Conservation (phyloP, 139 green algal species). For the Haematococcus sp. region DNA sequence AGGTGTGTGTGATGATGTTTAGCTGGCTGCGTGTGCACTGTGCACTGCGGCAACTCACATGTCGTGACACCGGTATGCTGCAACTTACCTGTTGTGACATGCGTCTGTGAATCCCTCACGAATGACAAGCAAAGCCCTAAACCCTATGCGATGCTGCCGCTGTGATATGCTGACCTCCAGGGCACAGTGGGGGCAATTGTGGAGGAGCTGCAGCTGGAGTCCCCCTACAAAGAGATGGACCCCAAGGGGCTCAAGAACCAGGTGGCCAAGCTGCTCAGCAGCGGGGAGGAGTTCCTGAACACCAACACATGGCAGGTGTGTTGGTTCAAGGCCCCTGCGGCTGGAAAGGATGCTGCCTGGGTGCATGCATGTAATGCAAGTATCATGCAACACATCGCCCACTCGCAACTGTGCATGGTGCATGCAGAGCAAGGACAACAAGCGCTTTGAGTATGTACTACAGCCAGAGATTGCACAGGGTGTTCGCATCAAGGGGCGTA, state of each 20-base stretch:
- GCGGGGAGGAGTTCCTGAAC: not conserved
- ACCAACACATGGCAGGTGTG: not conserved
- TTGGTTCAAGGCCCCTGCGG: not conserved
- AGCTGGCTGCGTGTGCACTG: not conserved
- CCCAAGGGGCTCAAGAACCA: not conserved
- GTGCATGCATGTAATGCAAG: not conserved
- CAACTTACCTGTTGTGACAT: no score
- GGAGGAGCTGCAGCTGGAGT: conserved; percentile 3
- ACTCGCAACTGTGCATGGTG: not conserved
- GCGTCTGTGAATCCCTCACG: no score
- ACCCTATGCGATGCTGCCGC: no score
- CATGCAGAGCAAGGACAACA: not conserved
- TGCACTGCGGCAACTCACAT: not conserved
- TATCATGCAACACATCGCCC: not conserved
- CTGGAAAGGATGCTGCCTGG: not conserved
- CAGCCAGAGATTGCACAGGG: not conserved
- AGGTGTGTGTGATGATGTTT: not conserved
- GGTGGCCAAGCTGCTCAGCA: not conserved
- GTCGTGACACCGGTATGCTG: no score
- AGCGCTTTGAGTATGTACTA: conserved; percentile 3
- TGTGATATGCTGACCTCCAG: no score
- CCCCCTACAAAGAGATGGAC: not conserved
- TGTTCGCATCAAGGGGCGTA: not conserved
- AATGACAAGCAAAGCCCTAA: no score
- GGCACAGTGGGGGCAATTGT: conserved; percentile 3